Evolutionary conservation across 2,329 filamentous ascomycete genomes (phyloP), one percentile per base, ranked within the genome.

Genomic region (Lachnellula subtilissima): DNA sequence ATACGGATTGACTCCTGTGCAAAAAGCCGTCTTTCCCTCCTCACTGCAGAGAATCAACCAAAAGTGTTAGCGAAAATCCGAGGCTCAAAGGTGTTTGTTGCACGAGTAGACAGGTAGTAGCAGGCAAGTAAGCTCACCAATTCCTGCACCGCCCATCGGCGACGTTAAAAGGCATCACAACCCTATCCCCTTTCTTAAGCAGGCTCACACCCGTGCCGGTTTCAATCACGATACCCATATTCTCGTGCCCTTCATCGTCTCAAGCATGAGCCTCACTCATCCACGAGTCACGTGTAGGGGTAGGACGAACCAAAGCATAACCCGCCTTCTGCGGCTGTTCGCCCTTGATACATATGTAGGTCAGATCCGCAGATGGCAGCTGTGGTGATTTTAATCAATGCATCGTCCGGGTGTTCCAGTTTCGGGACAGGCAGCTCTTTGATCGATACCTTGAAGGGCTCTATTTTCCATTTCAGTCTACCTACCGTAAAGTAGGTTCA

Each of bases 121-220:
- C 7, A 9, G 9, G 28, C 8, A 32, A 32, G 28, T 7, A 25
- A 32, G 28, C 28, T 32, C 28, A 32, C 28, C 92, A 96, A 75
- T 94, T 96, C 74, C 92, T 96, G 73, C 91, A 96, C 36, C 71
- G 79, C 57, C 75, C 88, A 84, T 89, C 93, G 15, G 87, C 91
- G 35, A 82, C 78, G 23, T 91, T 96, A 71, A 96, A 96, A 0
- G 92, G 90, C 23, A 86, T 82, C 19, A 96, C 89, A 35, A 96
- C 78, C 65, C 83, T 83, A 71, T 96, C 91, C 5, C 91, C 91
- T 52, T 86, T 76, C 60, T 84, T 76, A 61, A 96, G 77, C 0
- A 78, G 82, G 65, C 81, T 85, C 47, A 96, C 89, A 2, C 75
- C 78, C 15, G 79, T 74, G 0, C 91, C 91, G 46, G 80, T 75